A percentile compares a stretch with the other conserved stretches of the same genome.
Conservation (phyloP, 108 stramenopile genomes). For the Nitzschia putrida region DNA sequence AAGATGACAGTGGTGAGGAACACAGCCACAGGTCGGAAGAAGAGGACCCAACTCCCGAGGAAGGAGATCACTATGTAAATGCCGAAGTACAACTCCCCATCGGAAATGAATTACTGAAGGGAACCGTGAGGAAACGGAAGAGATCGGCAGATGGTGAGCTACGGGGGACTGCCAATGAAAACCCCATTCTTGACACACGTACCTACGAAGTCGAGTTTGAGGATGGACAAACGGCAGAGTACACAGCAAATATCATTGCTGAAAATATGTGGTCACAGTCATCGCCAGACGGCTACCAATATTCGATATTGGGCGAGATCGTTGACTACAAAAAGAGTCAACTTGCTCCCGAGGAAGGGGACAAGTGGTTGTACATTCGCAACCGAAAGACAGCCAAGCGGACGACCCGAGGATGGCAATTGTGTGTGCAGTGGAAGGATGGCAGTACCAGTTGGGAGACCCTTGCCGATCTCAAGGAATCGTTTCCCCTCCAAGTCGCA, state of each 20-base stretch:
- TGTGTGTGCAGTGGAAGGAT: conserved; percentile 49
- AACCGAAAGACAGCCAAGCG: background rate
- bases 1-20: background rate
- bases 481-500: conserved; percentile 9
- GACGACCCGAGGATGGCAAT: conserved; percentile 50
- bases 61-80: conserved; percentile 30
- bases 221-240: conserved; percentile 49
- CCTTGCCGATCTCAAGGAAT: conserved; percentile 51
- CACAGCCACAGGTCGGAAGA: background rate
- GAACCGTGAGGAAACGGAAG: conserved; percentile 36
- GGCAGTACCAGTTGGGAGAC: conserved; percentile 31
- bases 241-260: conserved; percentile 60
- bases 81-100: conserved; percentile 31
- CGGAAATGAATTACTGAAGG: conserved; percentile 16
- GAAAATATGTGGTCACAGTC: conserved; percentile 32
- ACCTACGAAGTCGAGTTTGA: conserved; percentile 48
- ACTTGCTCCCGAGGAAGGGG: background rate
- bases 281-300: background rate
- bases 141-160: conserved; percentile 28
- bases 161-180: too few relatives aligned
- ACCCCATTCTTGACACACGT: conserved; percentile 42
- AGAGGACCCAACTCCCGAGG: conserved; percentile 5
- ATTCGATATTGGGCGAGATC: background rate
- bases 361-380: background rate
- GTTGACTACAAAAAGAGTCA: background rate